Conservation (phyloP, 108 stramenopile genomes). For the Heterococcus sp. region DNA sequence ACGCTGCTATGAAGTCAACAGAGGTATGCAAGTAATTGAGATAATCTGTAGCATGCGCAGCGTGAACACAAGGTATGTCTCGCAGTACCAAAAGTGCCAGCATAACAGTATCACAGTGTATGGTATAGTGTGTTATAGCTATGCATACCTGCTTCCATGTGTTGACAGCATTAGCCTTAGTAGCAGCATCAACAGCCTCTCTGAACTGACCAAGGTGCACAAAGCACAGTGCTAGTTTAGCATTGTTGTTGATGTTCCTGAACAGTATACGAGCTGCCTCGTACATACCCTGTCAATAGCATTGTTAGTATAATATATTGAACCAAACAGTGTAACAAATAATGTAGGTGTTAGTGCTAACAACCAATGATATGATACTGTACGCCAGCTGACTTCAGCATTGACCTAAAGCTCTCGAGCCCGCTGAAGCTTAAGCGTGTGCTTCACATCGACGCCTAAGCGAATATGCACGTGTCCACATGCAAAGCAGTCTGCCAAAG, state of each 20-base stretch:
- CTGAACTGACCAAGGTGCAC: constrained; percentile 94
- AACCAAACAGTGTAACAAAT: background rate
- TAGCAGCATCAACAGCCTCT: constrained; percentile 97
- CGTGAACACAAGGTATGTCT: constrained; percentile 81
- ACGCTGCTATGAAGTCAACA: background rate
- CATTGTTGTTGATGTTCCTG: constrained; percentile 98
- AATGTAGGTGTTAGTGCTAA: background rate
- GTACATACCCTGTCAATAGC: constrained; percentile 80
- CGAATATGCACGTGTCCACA: background rate
- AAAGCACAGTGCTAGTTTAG: constrained; percentile 97
- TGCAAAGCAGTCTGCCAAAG: background rate
- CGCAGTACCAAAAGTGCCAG: constrained; percentile 92
- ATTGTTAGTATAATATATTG: background rate
- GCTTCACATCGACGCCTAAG: background rate
- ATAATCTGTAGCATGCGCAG: background rate
- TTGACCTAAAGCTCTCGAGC: too few relatives aligned
- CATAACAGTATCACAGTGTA: constrained; percentile 83
- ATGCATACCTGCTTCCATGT: constrained; percentile 92
- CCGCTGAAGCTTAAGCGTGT: background rate
- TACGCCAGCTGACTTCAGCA: too few relatives aligned
- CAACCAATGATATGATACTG: background rate
- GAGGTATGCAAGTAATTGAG: background rate
- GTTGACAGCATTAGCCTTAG: constrained; percentile 91
- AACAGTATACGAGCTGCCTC: constrained; percentile 94
- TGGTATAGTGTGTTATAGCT: background rate